These are phyloP conservation scores for Ramicandelaber brevisporus DNA, from an alignment of 192 early-diverging fungal species.

Conservation along the genomic window DNA sequence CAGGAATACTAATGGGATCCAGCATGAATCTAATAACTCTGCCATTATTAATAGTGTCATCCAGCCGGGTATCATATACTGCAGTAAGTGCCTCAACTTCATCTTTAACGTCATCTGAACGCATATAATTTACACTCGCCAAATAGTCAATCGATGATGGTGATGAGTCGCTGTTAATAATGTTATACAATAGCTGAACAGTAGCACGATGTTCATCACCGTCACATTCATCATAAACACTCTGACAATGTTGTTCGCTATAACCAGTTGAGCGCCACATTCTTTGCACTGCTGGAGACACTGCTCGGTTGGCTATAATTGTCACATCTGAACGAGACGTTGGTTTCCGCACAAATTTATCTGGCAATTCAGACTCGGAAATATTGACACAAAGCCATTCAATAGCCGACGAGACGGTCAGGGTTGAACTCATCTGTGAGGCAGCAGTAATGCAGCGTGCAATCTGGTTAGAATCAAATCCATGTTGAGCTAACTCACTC, in stretches of 20 bases:
- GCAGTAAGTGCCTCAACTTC: conserved; percentile 8
- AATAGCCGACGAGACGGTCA: conserved; percentile 34
- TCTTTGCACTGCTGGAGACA: neutral
- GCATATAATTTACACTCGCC: neutral
- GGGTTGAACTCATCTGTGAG: conserved; percentile 35
- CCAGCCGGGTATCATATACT: conserved; percentile 6
- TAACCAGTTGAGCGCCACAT: conserved; percentile 6
- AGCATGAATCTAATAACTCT: conserved; percentile 6
- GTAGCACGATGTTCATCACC: conserved; percentile 1
- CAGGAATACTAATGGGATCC: neutral
- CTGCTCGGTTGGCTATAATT: neutral
- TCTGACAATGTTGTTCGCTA: conserved; percentile 8
- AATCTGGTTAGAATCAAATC: neutral
- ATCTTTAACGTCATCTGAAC: conserved; percentile 2
- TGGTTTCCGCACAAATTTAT: conserved; percentile 7
- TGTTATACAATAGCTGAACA: neutral
- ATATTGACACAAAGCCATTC: conserved; percentile 81
- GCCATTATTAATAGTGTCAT: neutral
- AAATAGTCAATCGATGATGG: neutral
- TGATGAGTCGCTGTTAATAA: neutral
- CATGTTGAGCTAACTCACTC: neutral
- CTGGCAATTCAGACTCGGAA: conserved; percentile 53
- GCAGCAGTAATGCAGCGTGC: neutral
- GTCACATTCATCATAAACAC: conserved; percentile 1
- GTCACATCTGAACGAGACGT: conserved; percentile 2